Percentiles rank a stretch among this genome's conserved stretches.
phyloP scores from a whole-genome alignment of 192 early-diverging fungal species.

The Coemansia sp. region DNA sequence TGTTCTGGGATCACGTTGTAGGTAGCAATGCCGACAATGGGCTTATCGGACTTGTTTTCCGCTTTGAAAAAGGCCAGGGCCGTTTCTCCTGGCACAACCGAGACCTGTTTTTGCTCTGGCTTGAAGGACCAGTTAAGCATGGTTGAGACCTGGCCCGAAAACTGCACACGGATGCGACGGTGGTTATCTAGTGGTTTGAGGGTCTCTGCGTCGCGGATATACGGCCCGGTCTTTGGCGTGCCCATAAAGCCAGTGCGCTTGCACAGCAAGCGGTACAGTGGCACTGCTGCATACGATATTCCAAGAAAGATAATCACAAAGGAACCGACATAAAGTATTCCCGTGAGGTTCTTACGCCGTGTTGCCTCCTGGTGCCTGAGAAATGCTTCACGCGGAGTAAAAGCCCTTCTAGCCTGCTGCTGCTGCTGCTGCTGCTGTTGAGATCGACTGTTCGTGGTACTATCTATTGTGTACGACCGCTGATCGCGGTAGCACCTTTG shows the following conservation, averaged over 20 bases:
- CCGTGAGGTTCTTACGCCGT: slow-evolving; percentile 44
- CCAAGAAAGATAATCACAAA: slow-evolving; percentile 85
- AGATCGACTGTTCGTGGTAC: background rate
- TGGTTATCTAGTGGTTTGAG: slow-evolving; percentile 64
- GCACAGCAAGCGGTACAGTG: slow-evolving; percentile 94
- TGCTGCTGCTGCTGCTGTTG: background rate
- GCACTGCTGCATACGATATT: slow-evolving; percentile 90
- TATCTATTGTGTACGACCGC: background rate
- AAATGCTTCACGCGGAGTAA: slow-evolving; percentile 26
- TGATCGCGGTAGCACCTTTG: background rate
- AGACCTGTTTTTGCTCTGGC: slow-evolving; percentile 84
- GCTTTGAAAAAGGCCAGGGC: slow-evolving; percentile 96
- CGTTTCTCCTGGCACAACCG: slow-evolving; percentile 94
- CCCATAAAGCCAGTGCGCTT: slow-evolving; percentile 90
- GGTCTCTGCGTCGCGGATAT: slow-evolving; percentile 60
- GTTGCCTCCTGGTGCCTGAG: slow-evolving; percentile 30
- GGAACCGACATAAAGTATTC: slow-evolving; percentile 74
- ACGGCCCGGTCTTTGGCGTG: slow-evolving; percentile 76
- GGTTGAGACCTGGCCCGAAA: slow-evolving; percentile 75
- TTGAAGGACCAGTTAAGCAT: slow-evolving; percentile 86
- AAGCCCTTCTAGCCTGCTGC: background rate
- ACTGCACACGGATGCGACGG: slow-evolving; percentile 67
- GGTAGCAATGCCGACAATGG: slow-evolving; percentile 93
- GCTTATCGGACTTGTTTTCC: slow-evolving; percentile 78
- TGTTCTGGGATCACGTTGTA: slow-evolving; percentile 94